Percentiles rank a stretch among this genome's conserved stretches.
phyloP scores from a whole-genome alignment of 257 asterid genomes.

The Solanum lignicaule region DNA sequence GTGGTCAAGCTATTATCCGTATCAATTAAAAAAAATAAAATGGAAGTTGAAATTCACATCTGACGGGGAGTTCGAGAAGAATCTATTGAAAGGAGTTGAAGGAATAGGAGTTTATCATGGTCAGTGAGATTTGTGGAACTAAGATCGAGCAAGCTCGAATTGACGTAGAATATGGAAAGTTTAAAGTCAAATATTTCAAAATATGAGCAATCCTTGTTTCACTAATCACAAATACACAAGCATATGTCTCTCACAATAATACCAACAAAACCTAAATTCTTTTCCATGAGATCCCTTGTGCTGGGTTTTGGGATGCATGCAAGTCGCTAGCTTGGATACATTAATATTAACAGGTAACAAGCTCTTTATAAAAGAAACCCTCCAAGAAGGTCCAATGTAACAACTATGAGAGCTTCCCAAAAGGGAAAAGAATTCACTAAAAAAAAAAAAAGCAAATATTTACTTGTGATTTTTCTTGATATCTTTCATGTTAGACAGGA shows the following conservation, averaged over 20 bases:
- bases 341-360: not conserved
- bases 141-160: not conserved
- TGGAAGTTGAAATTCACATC: not conserved
- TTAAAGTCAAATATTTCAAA: not conserved
- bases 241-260: not conserved
- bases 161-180: not conserved
- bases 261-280: not conserved
- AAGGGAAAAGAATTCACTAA: not conserved
- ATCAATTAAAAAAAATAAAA: not conserved
- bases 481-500: conserved; percentile 61
- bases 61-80: not conserved
- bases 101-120: not conserved
- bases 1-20: not conserved
- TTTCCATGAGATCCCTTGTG: not conserved
- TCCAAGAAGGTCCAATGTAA: not conserved
- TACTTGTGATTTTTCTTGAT: conserved; percentile 92
- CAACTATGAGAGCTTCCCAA: not conserved
- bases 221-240: not conserved
- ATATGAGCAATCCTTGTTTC: not conserved
- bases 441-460: conserved; percentile 8
- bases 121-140: not conserved
- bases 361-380: not conserved
- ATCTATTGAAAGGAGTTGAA: not conserved
- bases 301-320: not conserved
- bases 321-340: not conserved